These are phyloP conservation scores for Colletotrichum falcatum DNA, from an alignment of 2,329 filamentous ascomycete genomes.

Conservation along the genomic window DNA sequence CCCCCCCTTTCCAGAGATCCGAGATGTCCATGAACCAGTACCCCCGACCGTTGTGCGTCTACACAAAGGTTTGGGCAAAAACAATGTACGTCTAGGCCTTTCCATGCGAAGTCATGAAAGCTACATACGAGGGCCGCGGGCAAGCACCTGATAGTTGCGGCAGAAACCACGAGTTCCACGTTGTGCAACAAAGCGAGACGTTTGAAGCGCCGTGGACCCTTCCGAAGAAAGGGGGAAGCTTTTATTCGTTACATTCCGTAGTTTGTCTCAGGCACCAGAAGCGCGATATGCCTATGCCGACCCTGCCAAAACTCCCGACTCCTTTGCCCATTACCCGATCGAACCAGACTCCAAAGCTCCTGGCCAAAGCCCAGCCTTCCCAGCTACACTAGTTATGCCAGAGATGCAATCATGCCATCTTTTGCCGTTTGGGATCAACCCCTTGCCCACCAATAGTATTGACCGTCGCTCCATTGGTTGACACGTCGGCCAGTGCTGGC, in stretches of 20 bases:
- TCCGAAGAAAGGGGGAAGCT: neutral
- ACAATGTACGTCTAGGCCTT: neutral
- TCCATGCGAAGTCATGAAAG: neutral
- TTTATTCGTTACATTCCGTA: neutral
- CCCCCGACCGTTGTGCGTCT: too few relatives aligned
- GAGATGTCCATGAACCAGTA: neutral
- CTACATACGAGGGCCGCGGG: neutral
- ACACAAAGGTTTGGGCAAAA: neutral
- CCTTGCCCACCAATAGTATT: slow-evolving; percentile 44
- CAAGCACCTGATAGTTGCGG: neutral
- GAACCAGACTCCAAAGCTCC: slow-evolving; percentile 27
- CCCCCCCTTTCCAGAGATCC: neutral
- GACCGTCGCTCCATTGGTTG: slow-evolving; percentile 56
- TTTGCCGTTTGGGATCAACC: slow-evolving; percentile 65
- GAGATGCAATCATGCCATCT: slow-evolving; percentile 49
- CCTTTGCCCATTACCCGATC: neutral
- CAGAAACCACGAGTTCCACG: neutral
- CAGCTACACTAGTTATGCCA: neutral
- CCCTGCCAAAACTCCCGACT: slow-evolving; percentile 11
- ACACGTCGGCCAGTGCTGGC: slow-evolving; percentile 63
- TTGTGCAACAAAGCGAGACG: neutral
- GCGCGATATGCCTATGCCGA: neutral
- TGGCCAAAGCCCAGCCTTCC: neutral
- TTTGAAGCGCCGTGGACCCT: neutral
- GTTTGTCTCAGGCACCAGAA: neutral